Evolutionary conservation across 306 rosid genomes (phyloP), one percentile per base, ranked within the genome.

Genomic region (Nissolia schottii): DNA sequence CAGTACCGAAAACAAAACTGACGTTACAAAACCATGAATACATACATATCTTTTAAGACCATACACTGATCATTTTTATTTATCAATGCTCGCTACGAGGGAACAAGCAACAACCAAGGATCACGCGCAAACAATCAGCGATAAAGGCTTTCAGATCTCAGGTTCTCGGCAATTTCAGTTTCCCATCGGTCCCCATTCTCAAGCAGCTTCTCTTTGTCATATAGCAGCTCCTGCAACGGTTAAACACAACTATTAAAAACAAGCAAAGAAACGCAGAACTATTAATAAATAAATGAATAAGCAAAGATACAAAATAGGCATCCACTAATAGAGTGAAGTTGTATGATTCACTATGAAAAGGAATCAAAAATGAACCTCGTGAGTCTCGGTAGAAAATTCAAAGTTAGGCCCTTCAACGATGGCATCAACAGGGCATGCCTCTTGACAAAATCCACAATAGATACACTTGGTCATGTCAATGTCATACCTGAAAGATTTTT

Each of bases 391-490:
- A 25, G 96, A 74, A 66, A 89, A 94, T 61, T 94, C 99, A 34
- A 94, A 94, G 89, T 94, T 94, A 27, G 99, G 99, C 32, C 99
- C 99, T 84, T 94, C 99, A 41, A 94, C 99, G 74, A 94, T 94
- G 75, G 99, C 99, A 84, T 94, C 99, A 74, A 94, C 99, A 16
- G 99, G 99, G 82, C 99, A 94, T 20, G 99, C 99, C 86, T 94
- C 99, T 91, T 94, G 99, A 85, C 99, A 94, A 82, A 94, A 91
- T 62, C 99, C 99, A 83, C 99, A 94, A 72, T 91, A 94, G 84
- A 94, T 94, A 88, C 99, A 94, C 87, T 94, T 94, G 81, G 99
- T 94, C 99, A 94, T 94, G 89, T 94, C 99, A 88, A 94, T 94
- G 73, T 94, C 99, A 46, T 94, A 94, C 90, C 98, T 94, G 86